Percentiles rank a stretch among this genome's conserved stretches.
These are phyloP conservation scores for Tylopilus cervinicoccineus DNA, from an alignment of 768 basidiomycete species.

Conservation along the genomic window DNA sequence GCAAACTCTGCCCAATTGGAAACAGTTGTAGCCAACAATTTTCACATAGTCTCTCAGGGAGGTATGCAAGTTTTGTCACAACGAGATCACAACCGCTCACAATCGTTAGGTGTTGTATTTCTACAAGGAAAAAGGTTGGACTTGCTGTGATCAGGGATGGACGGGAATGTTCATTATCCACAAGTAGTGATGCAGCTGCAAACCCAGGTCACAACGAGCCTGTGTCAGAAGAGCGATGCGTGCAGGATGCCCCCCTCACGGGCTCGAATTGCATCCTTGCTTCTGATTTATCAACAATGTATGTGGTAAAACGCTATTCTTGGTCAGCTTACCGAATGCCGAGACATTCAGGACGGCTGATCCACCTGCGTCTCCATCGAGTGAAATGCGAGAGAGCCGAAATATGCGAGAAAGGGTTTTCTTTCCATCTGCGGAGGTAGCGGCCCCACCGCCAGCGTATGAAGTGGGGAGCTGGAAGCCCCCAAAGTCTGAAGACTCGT, in stretches of 20 bases:
- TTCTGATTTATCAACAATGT: too few species aligned
- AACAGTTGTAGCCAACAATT: neutral
- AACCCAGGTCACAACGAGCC: too few species aligned
- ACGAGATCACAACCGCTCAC: neutral
- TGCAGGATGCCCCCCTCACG: too few species aligned
- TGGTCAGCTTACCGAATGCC: too few species aligned
- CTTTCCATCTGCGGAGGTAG: neutral
- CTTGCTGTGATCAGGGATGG: neutral
- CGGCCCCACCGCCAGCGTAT: neutral
- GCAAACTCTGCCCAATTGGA: neutral
- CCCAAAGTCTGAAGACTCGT: neutral
- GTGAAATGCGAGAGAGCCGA: neutral
- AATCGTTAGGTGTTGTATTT: conserved; percentile 1
- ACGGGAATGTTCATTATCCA: neutral
- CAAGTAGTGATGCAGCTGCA: neutral
- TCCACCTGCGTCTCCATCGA: neutral
- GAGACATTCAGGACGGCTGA: too few species aligned
- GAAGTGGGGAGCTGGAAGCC: too few species aligned
- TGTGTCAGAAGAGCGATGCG: too few species aligned
- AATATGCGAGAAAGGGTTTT: neutral
- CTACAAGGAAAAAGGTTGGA: neutral
- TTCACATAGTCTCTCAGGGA: neutral
- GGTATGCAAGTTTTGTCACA: neutral
- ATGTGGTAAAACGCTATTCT: too few species aligned
- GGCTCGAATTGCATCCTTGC: too few species aligned